Conservation (phyloP, 2,329 filamentous ascomycete species). For the Clonostachys rhizophaga region DNA sequence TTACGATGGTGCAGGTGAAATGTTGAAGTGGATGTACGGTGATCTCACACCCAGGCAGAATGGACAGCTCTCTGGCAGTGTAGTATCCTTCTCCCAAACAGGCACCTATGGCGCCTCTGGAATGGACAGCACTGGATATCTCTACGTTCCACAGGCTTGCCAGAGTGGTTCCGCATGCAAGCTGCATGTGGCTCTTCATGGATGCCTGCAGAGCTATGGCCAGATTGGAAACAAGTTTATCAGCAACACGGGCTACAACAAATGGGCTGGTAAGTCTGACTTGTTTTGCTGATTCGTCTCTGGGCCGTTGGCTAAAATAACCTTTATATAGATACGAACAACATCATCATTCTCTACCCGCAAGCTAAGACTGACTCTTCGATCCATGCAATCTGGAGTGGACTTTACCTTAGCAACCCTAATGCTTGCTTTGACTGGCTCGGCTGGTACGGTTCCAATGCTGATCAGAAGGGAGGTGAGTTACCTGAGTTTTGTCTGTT, state of each 20-base stretch:
- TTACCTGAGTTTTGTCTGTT: not conserved
- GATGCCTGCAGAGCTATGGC: slow-evolving; percentile 1
- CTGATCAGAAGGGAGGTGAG: slow-evolving; percentile 5
- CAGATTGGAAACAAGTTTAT: slow-evolving; percentile 2
- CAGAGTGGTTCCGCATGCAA: slow-evolving; percentile 2
- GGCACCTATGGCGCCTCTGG: slow-evolving; percentile 2
- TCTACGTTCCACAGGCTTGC: slow-evolving; percentile 4
- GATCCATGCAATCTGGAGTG: not conserved
- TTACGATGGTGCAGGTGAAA: slow-evolving; percentile 6
- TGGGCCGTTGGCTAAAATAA: not conserved
- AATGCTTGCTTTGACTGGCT: slow-evolving; percentile 6
- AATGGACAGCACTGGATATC: slow-evolving; percentile 1
- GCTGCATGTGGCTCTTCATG: slow-evolving; percentile 6
- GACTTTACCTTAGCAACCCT: slow-evolving; percentile 2
- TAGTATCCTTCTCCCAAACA: slow-evolving; percentile 1
- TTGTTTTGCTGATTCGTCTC: no score
- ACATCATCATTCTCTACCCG: slow-evolving; percentile 3
- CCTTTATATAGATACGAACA: slow-evolving; percentile 3
- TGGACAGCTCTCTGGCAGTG: not conserved
- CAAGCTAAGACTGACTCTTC: slow-evolving; percentile 1
- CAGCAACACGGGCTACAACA: slow-evolving; percentile 4
- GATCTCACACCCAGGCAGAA: slow-evolving; percentile 1
- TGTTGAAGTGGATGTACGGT: slow-evolving; percentile 6
- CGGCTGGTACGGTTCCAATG: slow-evolving; percentile 5
- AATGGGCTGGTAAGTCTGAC: slow-evolving; percentile 4